These are phyloP conservation scores for Aspergillus hancockii DNA, from an alignment of 495 filamentous ascomycete genomes.

Conservation along the genomic window DNA sequence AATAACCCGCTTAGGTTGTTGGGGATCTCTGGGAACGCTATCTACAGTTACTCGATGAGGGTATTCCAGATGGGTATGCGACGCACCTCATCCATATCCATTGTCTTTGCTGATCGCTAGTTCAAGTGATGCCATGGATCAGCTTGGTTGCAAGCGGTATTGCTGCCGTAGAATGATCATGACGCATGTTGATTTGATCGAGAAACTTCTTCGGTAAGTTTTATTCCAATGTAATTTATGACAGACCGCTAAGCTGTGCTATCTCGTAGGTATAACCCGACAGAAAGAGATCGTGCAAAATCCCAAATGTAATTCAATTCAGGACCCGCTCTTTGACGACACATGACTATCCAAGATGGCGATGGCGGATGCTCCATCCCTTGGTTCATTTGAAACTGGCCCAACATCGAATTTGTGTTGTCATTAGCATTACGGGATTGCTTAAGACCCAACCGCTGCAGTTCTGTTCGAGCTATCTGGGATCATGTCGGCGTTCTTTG, in stretches of 20 bases:
- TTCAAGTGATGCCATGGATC: slow-evolving; percentile 85
- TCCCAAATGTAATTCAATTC: slow-evolving; percentile 27
- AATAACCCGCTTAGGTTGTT: slow-evolving; percentile 65
- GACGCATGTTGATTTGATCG: slow-evolving; percentile 99
- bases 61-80: slow-evolving; percentile 71
- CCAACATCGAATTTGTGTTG: background rate
- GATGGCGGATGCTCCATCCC: background rate
- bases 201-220: slow-evolving; percentile 91
- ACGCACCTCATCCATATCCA: background rate
- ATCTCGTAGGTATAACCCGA: slow-evolving; percentile 31
- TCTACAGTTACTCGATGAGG: slow-evolving; percentile 76
- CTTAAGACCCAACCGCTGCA: background rate
- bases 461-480: background rate
- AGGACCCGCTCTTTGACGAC: background rate
- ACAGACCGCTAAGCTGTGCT: background rate
- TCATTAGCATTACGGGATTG: background rate
- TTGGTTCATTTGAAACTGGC: background rate
- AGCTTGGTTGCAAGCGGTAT: slow-evolving; percentile 89
- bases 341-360: background rate
- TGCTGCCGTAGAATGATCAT: slow-evolving; percentile 99
- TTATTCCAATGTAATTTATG: background rate
- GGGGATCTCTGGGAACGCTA: slow-evolving; percentile 97
- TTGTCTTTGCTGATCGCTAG: slow-evolving; percentile 7
- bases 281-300: slow-evolving; percentile 39
- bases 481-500: background rate